A percentile compares a stretch with the other conserved stretches of the same genome.
Conservation (phyloP, 305 asterid genomes). For the Fraxinus floribunda region DNA sequence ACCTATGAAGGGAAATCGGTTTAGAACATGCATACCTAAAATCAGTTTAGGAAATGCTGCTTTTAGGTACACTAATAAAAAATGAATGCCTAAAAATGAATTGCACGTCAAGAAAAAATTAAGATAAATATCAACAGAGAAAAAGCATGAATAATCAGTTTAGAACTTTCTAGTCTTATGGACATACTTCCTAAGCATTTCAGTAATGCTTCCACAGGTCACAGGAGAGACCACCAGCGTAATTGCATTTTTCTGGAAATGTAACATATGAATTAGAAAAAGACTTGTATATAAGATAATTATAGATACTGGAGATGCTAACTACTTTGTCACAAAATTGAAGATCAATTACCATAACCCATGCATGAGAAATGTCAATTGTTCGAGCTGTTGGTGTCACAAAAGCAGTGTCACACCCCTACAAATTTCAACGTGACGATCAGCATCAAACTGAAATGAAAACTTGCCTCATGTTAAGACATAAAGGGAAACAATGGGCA, state of each 20-base stretch:
- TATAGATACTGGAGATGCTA: conserved; percentile 22
- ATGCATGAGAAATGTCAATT: conserved; percentile 67
- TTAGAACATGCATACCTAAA: background rate
- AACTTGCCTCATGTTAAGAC: conserved; percentile 17
- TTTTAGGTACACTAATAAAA: background rate
- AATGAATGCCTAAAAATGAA: background rate
- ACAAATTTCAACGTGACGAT: conserved; percentile 28
- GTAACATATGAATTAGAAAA: conserved; percentile 17
- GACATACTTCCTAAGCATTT: conserved; percentile 81
- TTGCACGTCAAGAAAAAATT: conserved; percentile 15
- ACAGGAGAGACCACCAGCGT: conserved; percentile 76
- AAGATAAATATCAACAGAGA: conserved; percentile 19
- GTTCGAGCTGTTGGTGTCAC: conserved; percentile 96
- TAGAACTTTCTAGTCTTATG: conserved; percentile 11
- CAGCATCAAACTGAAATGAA: conserved; percentile 18
- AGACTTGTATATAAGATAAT: conserved; percentile 14
- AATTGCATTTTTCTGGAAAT: conserved; percentile 81
- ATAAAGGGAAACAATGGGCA: conserved; percentile 8
- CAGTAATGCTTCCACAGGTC: conserved; percentile 61
- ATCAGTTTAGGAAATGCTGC: background rate
- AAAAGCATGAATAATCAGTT: conserved; percentile 19
- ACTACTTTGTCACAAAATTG: conserved; percentile 9
- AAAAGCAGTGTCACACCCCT: conserved; percentile 94
- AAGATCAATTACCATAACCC: conserved; percentile 45
- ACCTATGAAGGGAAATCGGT: conserved; percentile 43